Evolutionary conservation across 2,329 filamentous ascomycete genomes (phyloP).

Genomic region (Botrytis porri): DNA sequence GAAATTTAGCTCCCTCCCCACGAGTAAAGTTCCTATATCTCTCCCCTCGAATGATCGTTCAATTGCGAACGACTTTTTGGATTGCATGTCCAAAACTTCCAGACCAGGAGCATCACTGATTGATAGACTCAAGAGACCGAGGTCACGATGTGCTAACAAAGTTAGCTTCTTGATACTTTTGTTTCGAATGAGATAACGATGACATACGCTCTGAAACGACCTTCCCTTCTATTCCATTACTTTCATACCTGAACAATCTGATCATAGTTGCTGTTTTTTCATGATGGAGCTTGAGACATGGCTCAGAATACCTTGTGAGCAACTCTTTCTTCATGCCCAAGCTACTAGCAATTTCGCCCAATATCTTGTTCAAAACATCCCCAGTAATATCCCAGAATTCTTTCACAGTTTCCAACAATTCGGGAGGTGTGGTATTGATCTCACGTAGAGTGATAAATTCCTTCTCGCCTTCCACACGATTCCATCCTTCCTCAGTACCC

Average conservation of each 20-base stretch:
- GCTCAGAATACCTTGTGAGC: slow-evolving; percentile 29
- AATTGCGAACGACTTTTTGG: slow-evolving; percentile 27
- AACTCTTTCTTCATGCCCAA: slow-evolving; percentile 27
- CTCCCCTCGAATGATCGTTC: slow-evolving; percentile 25
- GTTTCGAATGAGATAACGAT: neutral
- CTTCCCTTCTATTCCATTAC: slow-evolving; percentile 17
- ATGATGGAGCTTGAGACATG: slow-evolving; percentile 24
- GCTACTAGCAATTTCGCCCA: slow-evolving; percentile 29
- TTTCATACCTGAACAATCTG: slow-evolving; percentile 33
- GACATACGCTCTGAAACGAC: slow-evolving; percentile 33
- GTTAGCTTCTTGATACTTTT: neutral
- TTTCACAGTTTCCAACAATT: slow-evolving; percentile 25
- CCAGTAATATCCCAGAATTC: slow-evolving; percentile 29
- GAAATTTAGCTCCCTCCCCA: slow-evolving; percentile 30
- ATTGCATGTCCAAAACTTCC: slow-evolving; percentile 29
- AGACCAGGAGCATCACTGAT: slow-evolving; percentile 33
- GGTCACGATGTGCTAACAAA: slow-evolving; percentile 29
- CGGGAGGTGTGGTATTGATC: slow-evolving; percentile 24
- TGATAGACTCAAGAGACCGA: slow-evolving; percentile 33
- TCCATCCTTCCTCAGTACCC: slow-evolving; percentile 33
- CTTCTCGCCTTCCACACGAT: slow-evolving; percentile 32
- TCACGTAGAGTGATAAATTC: slow-evolving; percentile 33
- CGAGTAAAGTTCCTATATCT: slow-evolving; percentile 27
- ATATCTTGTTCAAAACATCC: slow-evolving; percentile 24
- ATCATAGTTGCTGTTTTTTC: slow-evolving; percentile 31